Evolutionary conservation across 2,329 filamentous ascomycete genomes (phyloP).

Genomic region (Colletotrichum sidae): DNA sequence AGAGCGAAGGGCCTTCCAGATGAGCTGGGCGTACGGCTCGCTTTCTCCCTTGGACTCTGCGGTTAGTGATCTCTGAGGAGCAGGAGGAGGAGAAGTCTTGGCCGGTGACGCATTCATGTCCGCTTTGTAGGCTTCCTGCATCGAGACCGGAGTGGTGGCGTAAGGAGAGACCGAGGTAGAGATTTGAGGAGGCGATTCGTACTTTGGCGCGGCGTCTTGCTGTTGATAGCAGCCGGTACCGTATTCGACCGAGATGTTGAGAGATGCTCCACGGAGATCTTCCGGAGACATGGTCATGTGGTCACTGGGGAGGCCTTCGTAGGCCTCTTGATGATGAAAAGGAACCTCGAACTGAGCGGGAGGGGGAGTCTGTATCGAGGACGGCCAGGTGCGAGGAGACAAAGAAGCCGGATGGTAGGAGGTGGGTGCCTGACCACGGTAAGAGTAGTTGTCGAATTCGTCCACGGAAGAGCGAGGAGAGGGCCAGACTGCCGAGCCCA

Average conservation of each 20-base stretch:
- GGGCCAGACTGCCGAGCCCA: slow-evolving; percentile 42
- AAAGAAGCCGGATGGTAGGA: slow-evolving; percentile 45
- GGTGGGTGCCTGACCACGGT: slow-evolving; percentile 45
- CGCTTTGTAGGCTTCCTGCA: slow-evolving; percentile 6
- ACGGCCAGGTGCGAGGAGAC: slow-evolving; percentile 50
- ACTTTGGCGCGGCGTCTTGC: slow-evolving; percentile 2
- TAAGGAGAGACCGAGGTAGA: slow-evolving; percentile 8
- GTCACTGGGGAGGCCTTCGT: slow-evolving; percentile 9
- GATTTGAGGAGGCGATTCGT: slow-evolving; percentile 12
- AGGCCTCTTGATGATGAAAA: slow-evolving; percentile 24
- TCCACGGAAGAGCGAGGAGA: slow-evolving; percentile 51
- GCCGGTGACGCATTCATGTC: background rate
- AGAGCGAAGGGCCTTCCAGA: slow-evolving; percentile 80
- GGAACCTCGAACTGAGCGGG: slow-evolving; percentile 22
- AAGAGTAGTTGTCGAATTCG: slow-evolving; percentile 52
- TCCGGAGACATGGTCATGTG: slow-evolving; percentile 20
- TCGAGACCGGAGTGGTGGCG: slow-evolving; percentile 7
- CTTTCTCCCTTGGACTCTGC: slow-evolving; percentile 45
- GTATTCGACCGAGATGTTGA: slow-evolving; percentile 27
- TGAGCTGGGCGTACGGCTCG: slow-evolving; percentile 84
- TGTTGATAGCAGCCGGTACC: slow-evolving; percentile 4
- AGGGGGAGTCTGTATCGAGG: slow-evolving; percentile 18
- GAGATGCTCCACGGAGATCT: slow-evolving; percentile 11
- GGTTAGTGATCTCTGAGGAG: background rate
- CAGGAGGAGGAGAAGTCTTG: background rate